Evolutionary conservation across 2,329 filamentous ascomycete species (phyloP).

Genomic region (Cladophialophora chaetospira): DNA sequence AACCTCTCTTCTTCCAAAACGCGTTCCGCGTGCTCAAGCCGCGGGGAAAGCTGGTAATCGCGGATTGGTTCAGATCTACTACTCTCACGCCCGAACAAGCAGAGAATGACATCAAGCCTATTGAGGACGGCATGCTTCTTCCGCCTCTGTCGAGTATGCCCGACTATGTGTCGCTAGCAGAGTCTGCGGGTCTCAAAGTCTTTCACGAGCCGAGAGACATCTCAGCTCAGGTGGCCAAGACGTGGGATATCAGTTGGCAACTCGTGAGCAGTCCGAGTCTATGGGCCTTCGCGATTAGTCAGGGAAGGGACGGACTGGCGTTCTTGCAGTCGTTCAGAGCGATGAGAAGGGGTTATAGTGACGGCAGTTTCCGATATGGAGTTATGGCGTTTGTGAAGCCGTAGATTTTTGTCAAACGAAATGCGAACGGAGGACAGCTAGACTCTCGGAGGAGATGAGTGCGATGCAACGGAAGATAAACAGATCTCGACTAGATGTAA

Average conservation of each 20-base stretch:
- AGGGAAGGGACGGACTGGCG: slow-evolving; percentile 61
- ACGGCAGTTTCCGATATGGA: slow-evolving; percentile 61
- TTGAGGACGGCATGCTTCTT: slow-evolving; percentile 65
- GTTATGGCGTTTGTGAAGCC: slow-evolving; percentile 58
- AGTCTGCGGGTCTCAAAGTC: slow-evolving; percentile 51
- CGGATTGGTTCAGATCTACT: slow-evolving; percentile 64
- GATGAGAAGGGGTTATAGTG: slow-evolving; percentile 62
- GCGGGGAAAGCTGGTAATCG: slow-evolving; percentile 56
- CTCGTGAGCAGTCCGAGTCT: slow-evolving; percentile 62
- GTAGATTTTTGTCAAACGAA: neutral
- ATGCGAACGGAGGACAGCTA: neutral
- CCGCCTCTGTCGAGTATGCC: slow-evolving; percentile 57
- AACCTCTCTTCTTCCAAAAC: slow-evolving; percentile 60
- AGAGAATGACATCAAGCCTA: slow-evolving; percentile 57
- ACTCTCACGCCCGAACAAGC: slow-evolving; percentile 49
- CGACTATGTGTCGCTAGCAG: slow-evolving; percentile 57
- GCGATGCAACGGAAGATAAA: too few species aligned
- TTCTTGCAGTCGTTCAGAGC: slow-evolving; percentile 64
- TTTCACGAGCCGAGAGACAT: slow-evolving; percentile 53
- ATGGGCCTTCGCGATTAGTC: slow-evolving; percentile 63
- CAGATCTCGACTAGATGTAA: too few species aligned
- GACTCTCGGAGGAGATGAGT: too few species aligned
- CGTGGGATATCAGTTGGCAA: slow-evolving; percentile 66
- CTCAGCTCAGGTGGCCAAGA: slow-evolving; percentile 60
- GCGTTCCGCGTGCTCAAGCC: slow-evolving; percentile 51